Conservation (phyloP, 2,329 filamentous ascomycete genomes). For the Onygena corvina region DNA sequence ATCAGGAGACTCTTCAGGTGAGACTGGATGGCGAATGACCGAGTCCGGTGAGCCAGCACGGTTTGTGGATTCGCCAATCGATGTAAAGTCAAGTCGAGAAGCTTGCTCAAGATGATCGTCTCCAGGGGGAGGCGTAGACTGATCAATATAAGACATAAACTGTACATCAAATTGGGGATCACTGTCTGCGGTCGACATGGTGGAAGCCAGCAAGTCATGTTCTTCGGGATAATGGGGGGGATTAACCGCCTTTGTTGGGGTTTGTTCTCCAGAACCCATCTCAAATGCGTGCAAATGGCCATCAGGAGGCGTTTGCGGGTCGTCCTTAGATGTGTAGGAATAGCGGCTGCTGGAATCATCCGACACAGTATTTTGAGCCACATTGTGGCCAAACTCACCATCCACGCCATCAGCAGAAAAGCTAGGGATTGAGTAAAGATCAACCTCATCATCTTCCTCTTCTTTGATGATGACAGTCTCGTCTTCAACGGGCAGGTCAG, state of each 20-base stretch:
- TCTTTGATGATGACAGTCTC: conserved; percentile 57
- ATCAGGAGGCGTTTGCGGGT: conserved; percentile 12
- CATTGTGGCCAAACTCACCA: conserved; percentile 20
- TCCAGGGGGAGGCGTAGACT: conserved; percentile 27
- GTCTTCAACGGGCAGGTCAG: conserved; percentile 43
- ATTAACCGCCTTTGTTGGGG: conserved; percentile 17
- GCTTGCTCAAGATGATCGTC: conserved; percentile 17
- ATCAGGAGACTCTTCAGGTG: conserved; percentile 32
- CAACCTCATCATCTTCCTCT: conserved; percentile 42
- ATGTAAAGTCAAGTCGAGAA: conserved; percentile 23
- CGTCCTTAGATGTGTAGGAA: conserved; percentile 34
- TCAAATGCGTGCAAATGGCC: conserved; percentile 21
- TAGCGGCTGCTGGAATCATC: conserved; percentile 49
- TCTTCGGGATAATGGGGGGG: conserved; percentile 13
- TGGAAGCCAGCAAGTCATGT: conserved; percentile 19
- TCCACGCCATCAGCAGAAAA: conserved; percentile 42
- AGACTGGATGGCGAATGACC: conserved; percentile 67
- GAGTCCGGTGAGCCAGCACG: conserved; percentile 64
- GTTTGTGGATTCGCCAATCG: conserved; percentile 29
- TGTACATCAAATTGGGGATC: conserved; percentile 33
- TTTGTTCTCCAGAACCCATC: conserved; percentile 23
- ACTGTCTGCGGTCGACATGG: conserved; percentile 27
- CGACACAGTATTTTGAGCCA: conserved; percentile 32
- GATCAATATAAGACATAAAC: conserved; percentile 44
- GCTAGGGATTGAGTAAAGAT: conserved; percentile 57